These are phyloP conservation scores for Aspergillus quadrilineatus DNA, from an alignment of 2,329 filamentous ascomycete genomes.

Conservation along the genomic window DNA sequence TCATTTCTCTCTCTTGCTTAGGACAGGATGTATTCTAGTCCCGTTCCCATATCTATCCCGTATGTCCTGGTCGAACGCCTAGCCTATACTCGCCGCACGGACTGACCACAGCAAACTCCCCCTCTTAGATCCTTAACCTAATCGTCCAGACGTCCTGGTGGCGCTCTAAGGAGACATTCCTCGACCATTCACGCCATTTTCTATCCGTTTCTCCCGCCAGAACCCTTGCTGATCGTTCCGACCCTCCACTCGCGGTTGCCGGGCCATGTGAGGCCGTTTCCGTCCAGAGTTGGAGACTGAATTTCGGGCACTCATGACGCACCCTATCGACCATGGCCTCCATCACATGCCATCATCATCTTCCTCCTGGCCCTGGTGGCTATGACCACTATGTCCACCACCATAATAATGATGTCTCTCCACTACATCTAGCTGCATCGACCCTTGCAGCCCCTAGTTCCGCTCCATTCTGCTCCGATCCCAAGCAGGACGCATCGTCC, in stretches of 20 bases:
- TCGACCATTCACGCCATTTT: slow-evolving; percentile 6
- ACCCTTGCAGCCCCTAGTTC: slow-evolving; percentile 11
- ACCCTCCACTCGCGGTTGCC: slow-evolving; percentile 14
- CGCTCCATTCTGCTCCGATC: slow-evolving; percentile 12
- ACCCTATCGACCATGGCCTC: slow-evolving; percentile 15
- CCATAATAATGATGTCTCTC: slow-evolving; percentile 17
- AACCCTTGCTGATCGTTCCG: slow-evolving; percentile 16
- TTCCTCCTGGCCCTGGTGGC: slow-evolving; percentile 19
- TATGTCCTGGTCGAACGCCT: not conserved
- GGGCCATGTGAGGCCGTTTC: slow-evolving; percentile 18
- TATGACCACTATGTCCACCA: slow-evolving; percentile 5
- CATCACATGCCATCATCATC: slow-evolving; percentile 31
- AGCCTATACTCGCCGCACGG: not conserved
- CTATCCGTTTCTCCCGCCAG: not conserved
- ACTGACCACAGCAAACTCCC: slow-evolving; percentile 2
- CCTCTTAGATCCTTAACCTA: slow-evolving; percentile 23
- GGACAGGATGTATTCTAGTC: not conserved
- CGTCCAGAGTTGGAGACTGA: slow-evolving; percentile 5
- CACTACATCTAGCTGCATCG: slow-evolving; percentile 12
- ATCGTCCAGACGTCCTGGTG: slow-evolving; percentile 12
- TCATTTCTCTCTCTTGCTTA: not conserved
- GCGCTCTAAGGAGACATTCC: slow-evolving; percentile 2
- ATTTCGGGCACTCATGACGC: slow-evolving; percentile 13
- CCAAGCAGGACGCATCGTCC: not conserved
- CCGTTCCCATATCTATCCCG: not conserved